Percentiles rank a stretch among this genome's conserved stretches.
Conservation (phyloP, 805 yeast genomes). For the Cyberlindnera xylosilytica region DNA sequence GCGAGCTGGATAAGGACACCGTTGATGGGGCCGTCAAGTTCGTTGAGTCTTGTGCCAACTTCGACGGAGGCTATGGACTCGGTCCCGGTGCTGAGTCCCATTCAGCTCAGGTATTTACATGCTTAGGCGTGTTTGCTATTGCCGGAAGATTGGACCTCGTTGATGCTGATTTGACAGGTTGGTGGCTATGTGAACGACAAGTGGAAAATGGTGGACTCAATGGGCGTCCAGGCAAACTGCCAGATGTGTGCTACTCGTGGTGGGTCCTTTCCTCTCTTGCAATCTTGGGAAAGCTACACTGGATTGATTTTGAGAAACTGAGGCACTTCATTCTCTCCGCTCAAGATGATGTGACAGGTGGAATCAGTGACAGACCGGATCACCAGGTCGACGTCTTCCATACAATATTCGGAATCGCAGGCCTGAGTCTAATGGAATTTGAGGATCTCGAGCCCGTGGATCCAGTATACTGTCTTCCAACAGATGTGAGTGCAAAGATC, state of each 20-base stretch:
- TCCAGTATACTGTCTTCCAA: constrained; percentile 86
- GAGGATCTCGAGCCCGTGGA: constrained; percentile 62
- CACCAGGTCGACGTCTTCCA: constrained; percentile 93
- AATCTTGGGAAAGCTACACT: constrained; percentile 60
- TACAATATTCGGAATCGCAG: constrained; percentile 87
- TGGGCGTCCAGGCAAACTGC: constrained; percentile 93
- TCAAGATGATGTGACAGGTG: constrained; percentile 80
- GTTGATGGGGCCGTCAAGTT: constrained; percentile 64
- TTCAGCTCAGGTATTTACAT: constrained; percentile 87
- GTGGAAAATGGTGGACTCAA: constrained; percentile 84
- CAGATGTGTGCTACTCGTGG: constrained; percentile 98
- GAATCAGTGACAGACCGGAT: constrained; percentile 88
- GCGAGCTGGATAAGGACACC: constrained; percentile 50
- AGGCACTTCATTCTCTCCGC: constrained; percentile 65
- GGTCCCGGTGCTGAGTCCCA: constrained; percentile 95
- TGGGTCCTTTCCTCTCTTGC: constrained; percentile 86
- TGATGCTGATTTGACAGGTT: constrained; percentile 49
- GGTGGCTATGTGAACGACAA: constrained; percentile 94
- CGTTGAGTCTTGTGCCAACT: constrained; percentile 71
- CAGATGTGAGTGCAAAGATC: constrained; percentile 31
- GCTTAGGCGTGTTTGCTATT: constrained; percentile 77
- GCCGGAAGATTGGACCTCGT: constrained; percentile 50
- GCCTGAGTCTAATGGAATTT: constrained; percentile 70
- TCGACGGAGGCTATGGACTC: constrained; percentile 95
- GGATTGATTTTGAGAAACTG: constrained; percentile 71